Percentiles rank a stretch among this genome's conserved stretches.
phyloP scores from a whole-genome alignment of 2,329 filamentous ascomycete species.

The Aureobasidium sp. region DNA sequence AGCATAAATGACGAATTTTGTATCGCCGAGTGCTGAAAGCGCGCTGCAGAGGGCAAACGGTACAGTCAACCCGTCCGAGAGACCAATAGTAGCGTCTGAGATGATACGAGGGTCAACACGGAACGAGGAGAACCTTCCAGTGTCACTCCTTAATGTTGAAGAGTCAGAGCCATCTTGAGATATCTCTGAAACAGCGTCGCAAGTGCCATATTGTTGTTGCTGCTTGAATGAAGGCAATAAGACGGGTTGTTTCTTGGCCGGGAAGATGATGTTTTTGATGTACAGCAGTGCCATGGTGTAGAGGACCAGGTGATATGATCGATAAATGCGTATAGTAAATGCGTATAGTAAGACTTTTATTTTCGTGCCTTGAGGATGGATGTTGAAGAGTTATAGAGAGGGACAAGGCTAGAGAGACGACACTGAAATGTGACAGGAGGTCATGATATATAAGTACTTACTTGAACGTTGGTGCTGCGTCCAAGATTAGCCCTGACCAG shows the following conservation, averaged over 20 bases:
- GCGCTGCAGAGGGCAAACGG: conserved; percentile 39
- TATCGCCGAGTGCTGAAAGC: conserved; percentile 34
- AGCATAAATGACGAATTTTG: conserved; percentile 34
- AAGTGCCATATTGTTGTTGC: conserved; percentile 8
- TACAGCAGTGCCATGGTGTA: conserved; percentile 6
- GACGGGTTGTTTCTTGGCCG: background rate
- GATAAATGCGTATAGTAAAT: background rate
- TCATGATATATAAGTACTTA: conserved; percentile 2
- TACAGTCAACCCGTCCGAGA: conserved; percentile 38
- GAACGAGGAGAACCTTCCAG: background rate
- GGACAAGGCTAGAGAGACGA: background rate
- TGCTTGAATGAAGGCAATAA: conserved; percentile 5
- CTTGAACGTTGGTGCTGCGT: background rate
- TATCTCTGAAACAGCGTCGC: background rate
- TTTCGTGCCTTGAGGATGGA: background rate
- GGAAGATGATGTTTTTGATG: conserved; percentile 5
- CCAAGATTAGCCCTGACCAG: conserved; percentile 2
- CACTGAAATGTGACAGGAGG: background rate
- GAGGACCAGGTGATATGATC: background rate
- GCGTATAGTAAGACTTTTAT: too few species aligned
- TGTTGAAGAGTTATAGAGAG: background rate
- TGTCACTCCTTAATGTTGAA: background rate
- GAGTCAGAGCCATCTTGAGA: background rate
- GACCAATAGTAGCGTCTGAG: conserved; percentile 38
- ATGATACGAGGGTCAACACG: conserved; percentile 35